A percentile compares a stretch with the other conserved stretches of the same genome.
Conservation (phyloP, 345 rosid genomes). For the Pistacia vera region DNA sequence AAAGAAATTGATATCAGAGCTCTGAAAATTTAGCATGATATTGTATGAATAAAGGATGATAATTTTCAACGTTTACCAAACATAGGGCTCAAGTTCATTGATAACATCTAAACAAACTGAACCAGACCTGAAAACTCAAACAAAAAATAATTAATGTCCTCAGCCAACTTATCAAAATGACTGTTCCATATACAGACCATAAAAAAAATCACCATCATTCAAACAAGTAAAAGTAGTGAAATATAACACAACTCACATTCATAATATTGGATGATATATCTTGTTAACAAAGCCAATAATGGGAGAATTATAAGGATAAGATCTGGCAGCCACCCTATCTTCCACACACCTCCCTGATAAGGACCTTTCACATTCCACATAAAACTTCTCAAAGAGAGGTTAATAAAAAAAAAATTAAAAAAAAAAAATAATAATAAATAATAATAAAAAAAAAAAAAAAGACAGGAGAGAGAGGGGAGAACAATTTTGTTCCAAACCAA, state of each 20-base stretch:
- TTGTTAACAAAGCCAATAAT: slow-evolving; percentile 92
- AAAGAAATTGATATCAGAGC: slow-evolving; percentile 5
- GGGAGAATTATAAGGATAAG: slow-evolving; percentile 99
- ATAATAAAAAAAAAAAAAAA: too few relatives aligned
- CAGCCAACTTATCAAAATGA: background rate
- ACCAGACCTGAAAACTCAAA: slow-evolving; percentile 79
- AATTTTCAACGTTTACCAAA: slow-evolving; percentile 60
- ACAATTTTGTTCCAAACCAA: background rate
- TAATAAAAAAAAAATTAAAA: background rate
- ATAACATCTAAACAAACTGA: slow-evolving; percentile 97
- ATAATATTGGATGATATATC: slow-evolving; percentile 99
- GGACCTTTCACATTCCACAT: slow-evolving; percentile 60
- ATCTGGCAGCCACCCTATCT: slow-evolving; percentile 94
- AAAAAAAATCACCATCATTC: background rate
- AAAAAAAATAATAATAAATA: too few relatives aligned
- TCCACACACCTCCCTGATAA: slow-evolving; percentile 94
- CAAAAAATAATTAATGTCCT: slow-evolving; percentile 12
- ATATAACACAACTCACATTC: slow-evolving; percentile 61
- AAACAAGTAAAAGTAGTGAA: slow-evolving; percentile 3
- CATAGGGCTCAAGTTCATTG: slow-evolving; percentile 98
- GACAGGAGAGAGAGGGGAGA: too few relatives aligned
- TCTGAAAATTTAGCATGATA: background rate
- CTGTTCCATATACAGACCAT: background rate
- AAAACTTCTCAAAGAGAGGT: background rate
- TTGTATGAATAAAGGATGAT: background rate